phyloP scores from a whole-genome alignment of 192 early-diverging fungal genomes.

The Rhizophagus prolifer region DNA sequence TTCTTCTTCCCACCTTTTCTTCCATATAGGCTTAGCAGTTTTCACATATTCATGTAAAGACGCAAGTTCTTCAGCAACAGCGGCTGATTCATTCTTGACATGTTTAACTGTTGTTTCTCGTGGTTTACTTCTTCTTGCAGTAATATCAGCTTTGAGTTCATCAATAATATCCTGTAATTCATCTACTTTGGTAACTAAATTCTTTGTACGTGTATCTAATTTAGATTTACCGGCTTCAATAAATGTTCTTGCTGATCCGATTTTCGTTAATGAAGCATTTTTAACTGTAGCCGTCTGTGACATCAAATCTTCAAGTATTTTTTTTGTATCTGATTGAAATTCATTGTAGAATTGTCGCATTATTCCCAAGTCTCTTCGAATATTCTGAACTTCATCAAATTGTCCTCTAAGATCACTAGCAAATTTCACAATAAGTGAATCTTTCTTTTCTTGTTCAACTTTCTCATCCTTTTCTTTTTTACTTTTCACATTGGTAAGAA shows the following conservation, averaged over 20 bases:
- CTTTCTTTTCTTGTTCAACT: neutral
- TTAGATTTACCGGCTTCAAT: constrained; percentile 62
- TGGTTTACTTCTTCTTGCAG: constrained; percentile 64
- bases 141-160: constrained; percentile 72
- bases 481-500: constrained; percentile 31
- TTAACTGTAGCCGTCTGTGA: constrained; percentile 40
- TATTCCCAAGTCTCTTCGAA: constrained; percentile 49
- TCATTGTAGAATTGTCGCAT: constrained; percentile 54
- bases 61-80: constrained; percentile 49
- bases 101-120: constrained; percentile 53
- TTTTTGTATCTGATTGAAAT: constrained; percentile 46
- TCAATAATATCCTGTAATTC: constrained; percentile 69
- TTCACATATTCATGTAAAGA: constrained; percentile 59
- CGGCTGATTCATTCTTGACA: constrained; percentile 51
- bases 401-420: constrained; percentile 40
- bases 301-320: constrained; percentile 40
- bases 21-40: constrained; percentile 69
- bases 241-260: constrained; percentile 42
- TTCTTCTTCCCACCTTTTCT: constrained; percentile 82
- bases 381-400: constrained; percentile 45
- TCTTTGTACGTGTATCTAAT: constrained; percentile 53
- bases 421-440: constrained; percentile 21
- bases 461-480: neutral
- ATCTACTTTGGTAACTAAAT: constrained; percentile 54
- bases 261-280: constrained; percentile 36